phyloP scores from a whole-genome alignment of 768 basidiomycete species.

The Mycena galericulata region DNA sequence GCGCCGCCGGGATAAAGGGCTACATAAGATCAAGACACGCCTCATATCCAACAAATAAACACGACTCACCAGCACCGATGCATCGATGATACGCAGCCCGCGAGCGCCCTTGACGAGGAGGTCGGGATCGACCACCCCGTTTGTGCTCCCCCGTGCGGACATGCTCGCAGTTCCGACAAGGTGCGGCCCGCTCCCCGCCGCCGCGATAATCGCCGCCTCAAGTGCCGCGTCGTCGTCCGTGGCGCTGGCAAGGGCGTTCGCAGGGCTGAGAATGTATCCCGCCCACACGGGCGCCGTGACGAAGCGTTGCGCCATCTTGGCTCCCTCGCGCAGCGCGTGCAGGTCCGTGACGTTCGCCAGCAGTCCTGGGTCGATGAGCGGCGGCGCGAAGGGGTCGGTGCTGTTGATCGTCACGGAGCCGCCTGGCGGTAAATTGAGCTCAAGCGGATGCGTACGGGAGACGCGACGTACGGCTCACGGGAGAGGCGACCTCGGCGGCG shows the following conservation, averaged over 20 bases:
- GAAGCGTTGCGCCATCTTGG: conserved; percentile 42
- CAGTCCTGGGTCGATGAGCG: conserved; percentile 43
- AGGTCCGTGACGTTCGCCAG: conserved; percentile 40
- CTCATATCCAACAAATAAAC: neutral
- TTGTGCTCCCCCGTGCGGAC: conserved; percentile 39
- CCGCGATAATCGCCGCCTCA: conserved; percentile 39
- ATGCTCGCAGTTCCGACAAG: conserved; percentile 46
- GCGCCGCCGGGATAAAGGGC: conserved; percentile 24
- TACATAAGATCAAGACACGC: neutral
- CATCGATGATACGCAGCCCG: conserved; percentile 53
- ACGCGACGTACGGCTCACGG: conserved; percentile 21
- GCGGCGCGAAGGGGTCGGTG: conserved; percentile 40
- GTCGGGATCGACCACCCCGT: conserved; percentile 51
- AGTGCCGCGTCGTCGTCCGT: conserved; percentile 42
- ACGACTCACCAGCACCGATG: conserved; percentile 49
- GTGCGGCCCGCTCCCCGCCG: conserved; percentile 40
- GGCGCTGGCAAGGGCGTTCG: conserved; percentile 37
- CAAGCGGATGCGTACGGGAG: no score
- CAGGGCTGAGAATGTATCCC: conserved; percentile 40
- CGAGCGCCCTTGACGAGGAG: conserved; percentile 47
- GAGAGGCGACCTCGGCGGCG: conserved; percentile 22
- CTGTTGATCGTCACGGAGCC: conserved; percentile 44
- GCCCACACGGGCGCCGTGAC: conserved; percentile 43
- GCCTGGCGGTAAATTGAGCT: conserved; percentile 20
- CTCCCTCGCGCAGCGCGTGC: conserved; percentile 42